Evolutionary conservation across 2,329 filamentous ascomycete species (phyloP), one percentile per base, ranked within the genome.

Genomic region (Sphaerulina populicola): DNA sequence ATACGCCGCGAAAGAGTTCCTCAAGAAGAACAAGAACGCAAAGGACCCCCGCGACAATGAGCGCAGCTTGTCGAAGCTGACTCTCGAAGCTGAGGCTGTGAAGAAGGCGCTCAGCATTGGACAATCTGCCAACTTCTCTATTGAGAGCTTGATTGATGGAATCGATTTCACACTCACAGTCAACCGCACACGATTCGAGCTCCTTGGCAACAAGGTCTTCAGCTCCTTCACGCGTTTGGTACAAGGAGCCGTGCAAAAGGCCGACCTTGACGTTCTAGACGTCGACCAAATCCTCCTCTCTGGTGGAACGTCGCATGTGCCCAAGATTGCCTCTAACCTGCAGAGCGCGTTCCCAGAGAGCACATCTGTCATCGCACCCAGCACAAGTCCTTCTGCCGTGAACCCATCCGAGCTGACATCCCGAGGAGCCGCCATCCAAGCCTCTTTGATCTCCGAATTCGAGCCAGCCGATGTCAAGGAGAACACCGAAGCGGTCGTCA

Each of bases 1-100:
- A 69, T 85, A 96, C 77, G 96, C 97, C 63, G 86, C 91, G 62
- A 98, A 98, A 78, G 93, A 98, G 72, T 98, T 98, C 74, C 80
- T 93, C 66, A 97, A 98, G 81, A 95, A 94, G 79, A 81, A 97
- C 79, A 85, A 83, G 74, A 81, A 81, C 52, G 59, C 64, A 30
- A 57, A 59, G 38, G 93, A 97, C 70, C 93, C 93, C 18, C 81
- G 90, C 61, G 79, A 83, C 66, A 88, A 93, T 68, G 77, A 83
- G 49, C 83, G 83, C 64, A 85, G 86, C 63, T 74, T 96, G 62
- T 90, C 93, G 55, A 98, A 97, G 79, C 77, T 98, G 60, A 91
- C 88, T 72, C 78, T 89, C 43, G 93, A 97, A 75, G 80, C 88
- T 58, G 93, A 98, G 74, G 79, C 83, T 44, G 85, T 90, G 62